Conservation (phyloP, 306 rosid genomes). For the Cucurbita argyrosperma region DNA sequence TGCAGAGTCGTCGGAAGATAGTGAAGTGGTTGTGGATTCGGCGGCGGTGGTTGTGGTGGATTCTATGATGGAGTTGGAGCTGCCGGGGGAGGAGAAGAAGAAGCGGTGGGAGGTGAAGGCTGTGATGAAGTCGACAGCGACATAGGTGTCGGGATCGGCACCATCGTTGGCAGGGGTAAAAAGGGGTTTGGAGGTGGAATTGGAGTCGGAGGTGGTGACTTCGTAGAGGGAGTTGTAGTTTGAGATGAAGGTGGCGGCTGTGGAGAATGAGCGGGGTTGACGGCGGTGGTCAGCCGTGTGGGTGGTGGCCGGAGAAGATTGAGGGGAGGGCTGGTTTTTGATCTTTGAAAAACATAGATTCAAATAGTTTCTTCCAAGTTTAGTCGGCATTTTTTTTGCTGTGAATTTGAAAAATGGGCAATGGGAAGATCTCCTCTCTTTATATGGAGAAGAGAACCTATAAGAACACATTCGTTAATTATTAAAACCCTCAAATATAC, state of each 20-base stretch:
- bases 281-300: conserved; percentile 10
- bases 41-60: conserved; percentile 3
- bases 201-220: conserved; percentile 10
- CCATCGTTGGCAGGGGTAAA: conserved; percentile 9
- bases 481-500: no score
- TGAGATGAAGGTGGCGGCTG: conserved; percentile 26
- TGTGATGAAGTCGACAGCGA: conserved; percentile 39
- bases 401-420: background rate
- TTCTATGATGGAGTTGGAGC: conserved; percentile 58
- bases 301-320: conserved; percentile 17
- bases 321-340: conserved; percentile 16
- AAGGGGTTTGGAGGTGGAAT: conserved; percentile 19
- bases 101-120: conserved; percentile 79
- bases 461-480: no score
- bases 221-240: conserved; percentile 88
- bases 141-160: background rate
- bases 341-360: conserved; percentile 58
- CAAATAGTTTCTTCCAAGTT: conserved; percentile 27
- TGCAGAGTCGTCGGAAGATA: background rate
- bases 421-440: background rate
- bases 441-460: no score
- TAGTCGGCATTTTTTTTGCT: conserved; percentile 26
- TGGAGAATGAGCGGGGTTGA: conserved; percentile 10
- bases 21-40: background rate
- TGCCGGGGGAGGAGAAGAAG: conserved; percentile 87